Conservation (phyloP, 805 yeast genomes). For the Wickerhamomyces canadensis region DNA sequence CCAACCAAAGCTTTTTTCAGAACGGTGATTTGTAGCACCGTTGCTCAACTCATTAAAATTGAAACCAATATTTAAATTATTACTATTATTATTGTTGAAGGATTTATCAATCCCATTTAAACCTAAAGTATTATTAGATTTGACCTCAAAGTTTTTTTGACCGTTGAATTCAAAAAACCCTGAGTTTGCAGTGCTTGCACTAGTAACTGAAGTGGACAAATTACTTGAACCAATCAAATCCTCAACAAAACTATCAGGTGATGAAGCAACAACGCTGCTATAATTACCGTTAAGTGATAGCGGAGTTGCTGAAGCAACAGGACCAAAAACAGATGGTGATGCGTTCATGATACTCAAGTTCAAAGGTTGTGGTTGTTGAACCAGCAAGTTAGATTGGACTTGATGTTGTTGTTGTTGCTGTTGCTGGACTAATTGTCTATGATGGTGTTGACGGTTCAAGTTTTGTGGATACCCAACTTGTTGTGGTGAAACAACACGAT, state of each 20-base stretch:
- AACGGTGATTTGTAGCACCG: neutral
- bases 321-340: too few relatives aligned
- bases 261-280: slow-evolving; percentile 9
- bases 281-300: slow-evolving; percentile 1
- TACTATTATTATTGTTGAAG: neutral
- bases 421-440: slow-evolving; percentile 1
- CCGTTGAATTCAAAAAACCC: neutral
- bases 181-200: slow-evolving; percentile 11
- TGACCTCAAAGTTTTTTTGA: neutral
- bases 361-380: slow-evolving; percentile 4
- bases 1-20: slow-evolving; percentile 19
- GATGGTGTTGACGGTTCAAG: neutral
- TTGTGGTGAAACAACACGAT: slow-evolving; percentile 1
- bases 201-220: slow-evolving; percentile 18
- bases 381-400: neutral
- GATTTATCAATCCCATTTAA: neutral
- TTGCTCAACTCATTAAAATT: slow-evolving; percentile 3
- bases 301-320: neutral
- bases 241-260: slow-evolving; percentile 19
- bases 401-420: neutral
- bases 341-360: neutral
- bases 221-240: slow-evolving; percentile 7
- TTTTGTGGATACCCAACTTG: neutral
- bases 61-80: slow-evolving; percentile 3
- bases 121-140: neutral